phyloP scores from a whole-genome alignment of 2,329 filamentous ascomycete species.

The Aspergillus caelatus region DNA sequence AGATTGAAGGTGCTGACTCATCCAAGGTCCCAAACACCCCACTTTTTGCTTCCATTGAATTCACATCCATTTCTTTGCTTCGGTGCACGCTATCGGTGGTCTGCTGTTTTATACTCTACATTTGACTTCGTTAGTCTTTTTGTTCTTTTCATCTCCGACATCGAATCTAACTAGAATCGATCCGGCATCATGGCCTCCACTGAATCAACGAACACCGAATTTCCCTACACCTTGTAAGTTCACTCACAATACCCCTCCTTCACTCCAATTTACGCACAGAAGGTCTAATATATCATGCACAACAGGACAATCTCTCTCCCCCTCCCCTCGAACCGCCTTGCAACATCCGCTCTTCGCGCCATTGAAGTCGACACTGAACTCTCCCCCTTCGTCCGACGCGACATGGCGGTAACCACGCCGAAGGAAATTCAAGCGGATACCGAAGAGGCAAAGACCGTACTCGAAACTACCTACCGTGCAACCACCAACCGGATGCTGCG shows the following conservation, averaged over 20 bases:
- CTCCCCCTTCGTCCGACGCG: slow-evolving; percentile 77
- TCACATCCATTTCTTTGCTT: not conserved
- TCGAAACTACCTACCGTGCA: slow-evolving; percentile 78
- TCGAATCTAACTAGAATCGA: not conserved
- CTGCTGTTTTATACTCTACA: not conserved
- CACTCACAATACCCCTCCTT: slow-evolving; percentile 10
- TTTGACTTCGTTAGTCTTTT: not conserved
- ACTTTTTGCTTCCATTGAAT: not conserved
- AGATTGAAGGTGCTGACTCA: not conserved
- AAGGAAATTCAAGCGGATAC: slow-evolving; percentile 19
- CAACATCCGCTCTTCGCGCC: slow-evolving; percentile 72
- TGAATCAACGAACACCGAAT: slow-evolving; percentile 29
- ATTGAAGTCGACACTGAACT: slow-evolving; percentile 87
- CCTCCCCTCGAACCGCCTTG: slow-evolving; percentile 78
- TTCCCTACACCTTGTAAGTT: slow-evolving; percentile 44
- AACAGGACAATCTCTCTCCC: slow-evolving; percentile 73
- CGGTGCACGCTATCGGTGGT: not conserved
- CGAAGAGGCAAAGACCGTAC: slow-evolving; percentile 52
- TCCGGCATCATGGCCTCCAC: slow-evolving; percentile 25
- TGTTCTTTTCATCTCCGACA: not conserved
- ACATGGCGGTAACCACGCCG: slow-evolving; percentile 61
- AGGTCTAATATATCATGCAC: slow-evolving; percentile 12
- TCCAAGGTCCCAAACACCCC: not conserved
- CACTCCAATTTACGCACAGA: slow-evolving; percentile 7
- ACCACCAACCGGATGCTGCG: slow-evolving; percentile 96